Evolutionary conservation across 2,329 filamentous ascomycete species (phyloP).

Genomic region (Colletotrichum paranaense): DNA sequence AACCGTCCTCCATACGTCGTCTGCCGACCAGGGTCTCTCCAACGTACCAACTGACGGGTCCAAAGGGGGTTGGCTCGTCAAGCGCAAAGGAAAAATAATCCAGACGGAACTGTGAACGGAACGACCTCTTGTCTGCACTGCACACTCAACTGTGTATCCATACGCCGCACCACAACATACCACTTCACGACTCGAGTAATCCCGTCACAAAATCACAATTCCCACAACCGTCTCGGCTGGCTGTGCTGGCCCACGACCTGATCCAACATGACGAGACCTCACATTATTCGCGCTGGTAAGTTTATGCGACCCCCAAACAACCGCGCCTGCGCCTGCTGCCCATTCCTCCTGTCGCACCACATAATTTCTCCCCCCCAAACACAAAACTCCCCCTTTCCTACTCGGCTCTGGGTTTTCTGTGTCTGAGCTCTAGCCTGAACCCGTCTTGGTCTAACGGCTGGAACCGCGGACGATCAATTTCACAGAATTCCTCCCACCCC

Average conservation of each 20-base stretch:
- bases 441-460: conserved; percentile 30
- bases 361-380: conserved; percentile 26
- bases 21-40: conserved; percentile 21
- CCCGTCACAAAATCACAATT: conserved; percentile 20
- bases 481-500: conserved; percentile 22
- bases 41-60: conserved; percentile 23
- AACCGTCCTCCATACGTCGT: conserved; percentile 5
- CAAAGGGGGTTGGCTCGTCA: conserved; percentile 26
- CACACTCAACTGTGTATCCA: not conserved
- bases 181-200: conserved; percentile 5
- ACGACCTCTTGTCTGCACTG: conserved; percentile 5
- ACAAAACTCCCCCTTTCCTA: conserved; percentile 24
- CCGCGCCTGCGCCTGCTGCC: conserved; percentile 28
- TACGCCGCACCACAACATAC: conserved; percentile 20
- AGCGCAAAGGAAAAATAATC: conserved; percentile 25
- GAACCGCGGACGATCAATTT: conserved; percentile 34
- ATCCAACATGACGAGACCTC: conserved; percentile 67
- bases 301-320: conserved; percentile 35
- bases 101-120: conserved; percentile 15
- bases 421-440: conserved; percentile 36
- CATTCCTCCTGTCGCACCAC: conserved; percentile 33
- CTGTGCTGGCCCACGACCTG: conserved; percentile 29
- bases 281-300: conserved; percentile 71
- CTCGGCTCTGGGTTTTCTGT: conserved; percentile 22
- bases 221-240: conserved; percentile 21